Base-by-base conservation (phyloP, 441 rosid species). In the Cnidoscolus chayamansa region DNA sequence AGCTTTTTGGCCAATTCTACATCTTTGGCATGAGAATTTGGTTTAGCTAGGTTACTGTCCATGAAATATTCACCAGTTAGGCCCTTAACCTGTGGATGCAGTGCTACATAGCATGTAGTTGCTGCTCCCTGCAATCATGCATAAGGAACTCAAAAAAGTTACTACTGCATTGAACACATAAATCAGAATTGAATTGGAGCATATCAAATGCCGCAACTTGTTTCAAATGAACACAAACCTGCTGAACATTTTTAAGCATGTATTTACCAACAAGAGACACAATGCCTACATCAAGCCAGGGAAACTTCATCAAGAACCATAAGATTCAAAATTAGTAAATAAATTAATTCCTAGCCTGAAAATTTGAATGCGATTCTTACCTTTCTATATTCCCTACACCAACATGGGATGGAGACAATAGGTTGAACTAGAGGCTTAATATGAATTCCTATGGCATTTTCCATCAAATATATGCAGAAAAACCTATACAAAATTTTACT, bases 31-130 rank as follows among this genome's bases (percentile, higher is more conserved):
- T 20, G 67, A 63, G 77, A 35, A 37, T 30, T 50, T 32, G 77
- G 71, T 56, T 63, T 54, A 15, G 71, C 62, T 10, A 61, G 2
- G 77, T 73, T 73, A 63, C 77, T 68, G 77, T 73, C 80, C 48
- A 15, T 0, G 51, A 77, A 73, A 57, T 77, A 77, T 65, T 68
- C 37, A 1, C 77, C 77, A 1, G 71, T 67, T 6, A 73, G 57
- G 19, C 77, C 80, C 50, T 68, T 63, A 12, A 73, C 77, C 20
- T 77, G 77, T 37, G 77, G 74, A 68, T 73, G 65, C 77, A 77
- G 58, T 13, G 77, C 77, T 11, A 68, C 74, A 58, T 77, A 77
- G 76, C 80, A 77, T 49, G 80, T 77, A 4, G 77, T 77, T 49
- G 80, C 80, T 35, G 80, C 80, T 57, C 80, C 80, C 80, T 77